Conservation (phyloP, 208 protist genomes). For the Trypanosoma grayi region DNA sequence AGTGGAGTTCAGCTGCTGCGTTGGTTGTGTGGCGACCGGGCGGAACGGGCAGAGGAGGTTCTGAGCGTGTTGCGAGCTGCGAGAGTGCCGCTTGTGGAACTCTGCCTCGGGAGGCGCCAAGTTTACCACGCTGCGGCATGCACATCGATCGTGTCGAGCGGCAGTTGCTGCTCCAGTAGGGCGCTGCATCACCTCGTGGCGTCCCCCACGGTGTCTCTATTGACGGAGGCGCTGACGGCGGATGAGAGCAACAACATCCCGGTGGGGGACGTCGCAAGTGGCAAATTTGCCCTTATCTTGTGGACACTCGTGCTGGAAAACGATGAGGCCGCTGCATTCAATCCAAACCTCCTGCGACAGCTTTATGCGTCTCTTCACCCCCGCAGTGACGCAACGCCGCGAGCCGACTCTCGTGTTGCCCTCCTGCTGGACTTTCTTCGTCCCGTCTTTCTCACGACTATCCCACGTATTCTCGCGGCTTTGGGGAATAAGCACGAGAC, state of each 20-base stretch:
- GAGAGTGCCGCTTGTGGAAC: constrained; percentile 8
- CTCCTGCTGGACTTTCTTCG: constrained; percentile 23
- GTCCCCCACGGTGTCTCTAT: constrained; percentile 8
- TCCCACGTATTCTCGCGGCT: constrained; percentile 14
- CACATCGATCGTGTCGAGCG: background rate
- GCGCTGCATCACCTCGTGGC: constrained; percentile 20
- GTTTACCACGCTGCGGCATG: background rate
- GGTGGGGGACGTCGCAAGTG: background rate
- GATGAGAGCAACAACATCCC: background rate
- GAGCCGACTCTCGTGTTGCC: background rate
- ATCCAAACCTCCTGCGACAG: constrained; percentile 13
- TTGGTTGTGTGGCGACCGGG: constrained; percentile 25
- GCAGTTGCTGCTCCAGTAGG: background rate
- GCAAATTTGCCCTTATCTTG: background rate
- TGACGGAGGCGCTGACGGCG: background rate
- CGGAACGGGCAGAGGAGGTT: constrained; percentile 1
- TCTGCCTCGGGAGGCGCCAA: too few species aligned
- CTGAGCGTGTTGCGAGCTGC: constrained; percentile 5
- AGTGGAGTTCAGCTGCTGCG: constrained; percentile 7
- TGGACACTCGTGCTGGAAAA: constrained; percentile 20
- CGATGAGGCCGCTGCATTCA: constrained; percentile 24
- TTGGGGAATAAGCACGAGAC: constrained; percentile 6
- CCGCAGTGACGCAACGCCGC: background rate
- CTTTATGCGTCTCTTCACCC: constrained; percentile 6
- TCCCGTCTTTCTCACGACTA: constrained; percentile 15